These are phyloP conservation scores for Castanea crenata DNA, from an alignment of 306 rosid genomes.

Conservation along the genomic window DNA sequence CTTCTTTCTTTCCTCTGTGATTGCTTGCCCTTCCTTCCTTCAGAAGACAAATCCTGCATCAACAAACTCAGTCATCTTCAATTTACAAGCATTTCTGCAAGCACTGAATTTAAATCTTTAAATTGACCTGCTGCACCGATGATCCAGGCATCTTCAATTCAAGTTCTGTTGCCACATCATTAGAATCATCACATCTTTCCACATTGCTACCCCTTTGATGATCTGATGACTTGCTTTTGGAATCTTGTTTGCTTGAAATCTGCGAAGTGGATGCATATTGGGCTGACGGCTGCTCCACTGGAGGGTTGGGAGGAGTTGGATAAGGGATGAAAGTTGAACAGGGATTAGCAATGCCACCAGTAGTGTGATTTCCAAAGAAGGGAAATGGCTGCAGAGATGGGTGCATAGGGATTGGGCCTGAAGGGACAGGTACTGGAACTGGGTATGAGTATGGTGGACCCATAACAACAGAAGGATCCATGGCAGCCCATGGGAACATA, in stretches of 20 bases:
- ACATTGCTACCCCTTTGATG: constrained; percentile 40
- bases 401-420: constrained; percentile 71
- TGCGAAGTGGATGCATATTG: constrained; percentile 52
- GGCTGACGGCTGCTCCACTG: constrained; percentile 47
- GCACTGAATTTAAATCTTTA: constrained; percentile 9
- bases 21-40: constrained; percentile 63
- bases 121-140: constrained; percentile 64
- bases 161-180: constrained; percentile 86
- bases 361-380: constrained; percentile 67
- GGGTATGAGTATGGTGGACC: constrained; percentile 77
- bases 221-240: constrained; percentile 51
- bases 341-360: constrained; percentile 55
- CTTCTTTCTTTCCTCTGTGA: constrained; percentile 55
- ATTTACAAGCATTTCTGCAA: constrained; percentile 2
- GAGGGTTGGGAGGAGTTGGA: constrained; percentile 53
- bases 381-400: constrained; percentile 74
- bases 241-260: constrained; percentile 50
- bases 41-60: constrained; percentile 54
- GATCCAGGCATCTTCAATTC: constrained; percentile 97
- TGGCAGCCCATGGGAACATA: constrained; percentile 75
- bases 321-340: constrained; percentile 66
- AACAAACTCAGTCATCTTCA: constrained; percentile 7
- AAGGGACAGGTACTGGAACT: constrained; percentile 63
- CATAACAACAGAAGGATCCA: constrained; percentile 73
- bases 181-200: constrained; percentile 56